phyloP scores from a whole-genome alignment of 1,284 basidiomycete species.

The Retiboletus flavoniger region DNA sequence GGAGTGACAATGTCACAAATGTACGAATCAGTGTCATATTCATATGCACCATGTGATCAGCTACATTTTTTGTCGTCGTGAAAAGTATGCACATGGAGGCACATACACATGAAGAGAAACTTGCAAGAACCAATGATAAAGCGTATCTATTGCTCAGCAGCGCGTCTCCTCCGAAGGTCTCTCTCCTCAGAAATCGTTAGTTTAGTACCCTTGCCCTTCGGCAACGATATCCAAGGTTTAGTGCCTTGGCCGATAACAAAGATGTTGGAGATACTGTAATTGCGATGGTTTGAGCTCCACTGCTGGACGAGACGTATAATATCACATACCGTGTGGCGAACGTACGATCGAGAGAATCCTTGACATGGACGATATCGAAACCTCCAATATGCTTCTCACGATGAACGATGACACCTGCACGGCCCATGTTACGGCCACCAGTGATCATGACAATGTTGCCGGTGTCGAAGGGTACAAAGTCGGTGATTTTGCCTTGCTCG shows the following conservation, averaged over 20 bases:
- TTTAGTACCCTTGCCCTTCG: conserved; percentile 98
- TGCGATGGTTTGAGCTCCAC: conserved; percentile 4
- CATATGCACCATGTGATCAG: conserved; percentile 18
- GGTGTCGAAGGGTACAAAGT: conserved; percentile 95
- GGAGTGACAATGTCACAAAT: background rate
- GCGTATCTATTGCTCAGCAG: conserved; percentile 54
- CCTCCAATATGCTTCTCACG: conserved; percentile 97
- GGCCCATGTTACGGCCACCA: conserved; percentile 99
- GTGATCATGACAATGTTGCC: conserved; percentile 98
- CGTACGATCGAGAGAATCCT: conserved; percentile 92
- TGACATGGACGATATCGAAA: conserved; percentile 97
- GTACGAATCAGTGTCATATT: conserved; percentile 6
- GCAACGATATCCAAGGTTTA: conserved; percentile 97
- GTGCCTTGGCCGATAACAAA: conserved; percentile 95
- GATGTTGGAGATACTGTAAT: conserved; percentile 85
- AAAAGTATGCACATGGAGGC: conserved; percentile 15
- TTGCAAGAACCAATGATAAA: conserved; percentile 21
- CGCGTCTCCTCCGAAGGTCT: conserved; percentile 73
- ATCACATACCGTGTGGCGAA: conserved; percentile 87
- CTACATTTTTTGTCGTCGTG: conserved; percentile 26
- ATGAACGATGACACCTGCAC: conserved; percentile 94
- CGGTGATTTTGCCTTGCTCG: conserved; percentile 91
- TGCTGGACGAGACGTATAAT: background rate
- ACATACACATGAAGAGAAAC: conserved; percentile 29
- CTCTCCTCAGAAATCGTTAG: conserved; percentile 88